Percentiles rank a stretch among this genome's conserved stretches.
Evolutionary conservation across 1,284 basidiomycete species (phyloP).

Genomic region (Macrocybe sp.): DNA sequence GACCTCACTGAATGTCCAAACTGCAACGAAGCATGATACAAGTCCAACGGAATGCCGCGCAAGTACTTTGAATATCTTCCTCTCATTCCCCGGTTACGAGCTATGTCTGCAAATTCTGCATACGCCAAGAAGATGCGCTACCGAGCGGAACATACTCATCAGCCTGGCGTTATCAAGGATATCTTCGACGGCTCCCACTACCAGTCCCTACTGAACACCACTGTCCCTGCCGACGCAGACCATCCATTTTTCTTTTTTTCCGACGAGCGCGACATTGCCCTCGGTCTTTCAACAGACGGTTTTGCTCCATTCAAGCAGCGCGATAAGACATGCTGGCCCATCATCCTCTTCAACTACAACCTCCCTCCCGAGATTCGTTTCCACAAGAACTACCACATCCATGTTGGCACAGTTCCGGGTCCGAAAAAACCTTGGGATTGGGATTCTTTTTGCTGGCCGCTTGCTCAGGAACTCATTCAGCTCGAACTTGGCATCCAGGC

Average conservation of each 20-base stretch:
- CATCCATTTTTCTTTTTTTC: slow-evolving; percentile 22
- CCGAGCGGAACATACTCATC: slow-evolving; percentile 10
- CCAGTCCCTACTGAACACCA: slow-evolving; percentile 8
- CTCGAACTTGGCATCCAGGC: slow-evolving; percentile 30
- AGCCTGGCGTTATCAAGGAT: slow-evolving; percentile 19
- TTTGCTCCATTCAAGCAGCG: slow-evolving; percentile 33
- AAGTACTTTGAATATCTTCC: slow-evolving; percentile 27
- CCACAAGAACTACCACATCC: slow-evolving; percentile 27
- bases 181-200: slow-evolving; percentile 29
- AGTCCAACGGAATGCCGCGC: slow-evolving; percentile 13
- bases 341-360: slow-evolving; percentile 37
- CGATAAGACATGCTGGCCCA: slow-evolving; percentile 36
- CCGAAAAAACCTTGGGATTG: slow-evolving; percentile 36
- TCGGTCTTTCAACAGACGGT: slow-evolving; percentile 32
- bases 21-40: slow-evolving; percentile 22
- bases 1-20: slow-evolving; percentile 22
- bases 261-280: slow-evolving; percentile 25
- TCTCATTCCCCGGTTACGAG: slow-evolving; percentile 26
- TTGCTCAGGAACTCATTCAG: slow-evolving; percentile 30
- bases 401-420: slow-evolving; percentile 37
- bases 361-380: slow-evolving; percentile 30
- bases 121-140: slow-evolving; percentile 17
- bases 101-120: slow-evolving; percentile 14
- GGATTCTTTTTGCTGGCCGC: slow-evolving; percentile 37
- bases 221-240: slow-evolving; percentile 16